Evolutionary conservation across 345 rosid species (phyloP).

Genomic region (Zanthoxylum bungeanum): DNA sequence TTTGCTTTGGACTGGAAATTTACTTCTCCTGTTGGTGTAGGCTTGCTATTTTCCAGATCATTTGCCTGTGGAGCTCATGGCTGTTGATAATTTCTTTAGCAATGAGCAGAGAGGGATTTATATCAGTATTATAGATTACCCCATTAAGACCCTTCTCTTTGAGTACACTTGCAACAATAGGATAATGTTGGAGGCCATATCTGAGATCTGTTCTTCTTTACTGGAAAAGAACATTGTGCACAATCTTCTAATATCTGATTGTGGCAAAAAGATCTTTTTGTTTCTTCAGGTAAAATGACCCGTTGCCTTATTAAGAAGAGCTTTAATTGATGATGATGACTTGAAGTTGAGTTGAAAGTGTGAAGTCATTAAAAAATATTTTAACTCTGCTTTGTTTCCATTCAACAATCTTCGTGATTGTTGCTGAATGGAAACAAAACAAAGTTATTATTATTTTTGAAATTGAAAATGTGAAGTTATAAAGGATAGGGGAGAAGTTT

Average conservation of each 20-base stretch:
- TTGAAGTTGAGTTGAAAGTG: too few species aligned
- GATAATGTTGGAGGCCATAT: slow-evolving; percentile 23
- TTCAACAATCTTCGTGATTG: too few species aligned
- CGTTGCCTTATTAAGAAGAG: neutral
- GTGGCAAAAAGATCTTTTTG: slow-evolving; percentile 29
- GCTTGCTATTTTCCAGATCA: slow-evolving; percentile 33
- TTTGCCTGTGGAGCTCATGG: slow-evolving; percentile 33
- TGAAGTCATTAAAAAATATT: too few species aligned
- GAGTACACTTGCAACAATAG: slow-evolving; percentile 16
- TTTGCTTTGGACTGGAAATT: neutral
- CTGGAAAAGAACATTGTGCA: slow-evolving; percentile 20
- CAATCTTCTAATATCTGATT: slow-evolving; percentile 33
- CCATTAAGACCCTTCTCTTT: slow-evolving; percentile 33
- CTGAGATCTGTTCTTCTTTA: slow-evolving; percentile 26
- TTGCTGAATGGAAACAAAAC: neutral
- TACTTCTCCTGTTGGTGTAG: slow-evolving; percentile 18
- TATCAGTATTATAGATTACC: slow-evolving; percentile 27
- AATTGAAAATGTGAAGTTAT: neutral
- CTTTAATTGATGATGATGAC: too few species aligned
- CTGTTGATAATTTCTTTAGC: slow-evolving; percentile 22
- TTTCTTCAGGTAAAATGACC: slow-evolving; percentile 34
- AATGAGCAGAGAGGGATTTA: slow-evolving; percentile 17
- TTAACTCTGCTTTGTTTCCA: too few species aligned
- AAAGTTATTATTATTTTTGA: neutral
- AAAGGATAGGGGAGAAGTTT: neutral